Evolutionary conservation across 2,329 filamentous ascomycete genomes (phyloP), one percentile per base, ranked within the genome.

Genomic region (Penicillium fuscoglaucum): DNA sequence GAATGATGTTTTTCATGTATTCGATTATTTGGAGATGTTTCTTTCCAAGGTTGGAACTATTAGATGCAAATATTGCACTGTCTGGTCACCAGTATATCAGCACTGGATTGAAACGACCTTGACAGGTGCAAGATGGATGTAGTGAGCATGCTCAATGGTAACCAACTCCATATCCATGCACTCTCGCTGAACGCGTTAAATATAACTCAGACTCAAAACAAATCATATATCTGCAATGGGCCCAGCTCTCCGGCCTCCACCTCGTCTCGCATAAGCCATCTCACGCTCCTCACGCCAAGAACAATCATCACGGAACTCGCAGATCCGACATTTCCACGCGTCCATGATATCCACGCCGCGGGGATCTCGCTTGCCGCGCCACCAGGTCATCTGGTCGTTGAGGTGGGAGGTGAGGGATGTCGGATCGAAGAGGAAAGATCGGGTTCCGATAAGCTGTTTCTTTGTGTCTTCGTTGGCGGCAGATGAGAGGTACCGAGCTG

Each of bases 301-400:
- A 72, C 93, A 98, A 2, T 79, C 81, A 2, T 90, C 87, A 0
- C 83, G 85, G 73, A 97, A 97, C 64, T 96, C 91, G 70, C 93
- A 98, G 26, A 82, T 85, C 21, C 86, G 79, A 72, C 93, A 98
- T 73, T 97, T 98, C 78, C 89, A 96, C 0, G 91, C 90, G 66
- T 97, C 93, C 68, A 93, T 88, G 7, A 96, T 83, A 7, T 85
- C 82, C 3, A 97, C 93, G 0, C 93, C 93, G 8, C 82, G 81
- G 0, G 92, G 86, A 50, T 83, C 77, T 17, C 93, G 80, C 66
- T 89, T 80, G 1, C 93, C 93, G 33, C 84, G 85, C 93, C 93
- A 98, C 91, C 91, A 97, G n/a, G 81, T 73, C 83, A 97, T 86
- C 62, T 90, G 87, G 3, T 85, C 81, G 0, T 76, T 70, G 3